Evolutionary conservation across 495 filamentous ascomycete species (phyloP), one percentile per base, ranked within the genome.

Genomic region (Neurospora sp.): DNA sequence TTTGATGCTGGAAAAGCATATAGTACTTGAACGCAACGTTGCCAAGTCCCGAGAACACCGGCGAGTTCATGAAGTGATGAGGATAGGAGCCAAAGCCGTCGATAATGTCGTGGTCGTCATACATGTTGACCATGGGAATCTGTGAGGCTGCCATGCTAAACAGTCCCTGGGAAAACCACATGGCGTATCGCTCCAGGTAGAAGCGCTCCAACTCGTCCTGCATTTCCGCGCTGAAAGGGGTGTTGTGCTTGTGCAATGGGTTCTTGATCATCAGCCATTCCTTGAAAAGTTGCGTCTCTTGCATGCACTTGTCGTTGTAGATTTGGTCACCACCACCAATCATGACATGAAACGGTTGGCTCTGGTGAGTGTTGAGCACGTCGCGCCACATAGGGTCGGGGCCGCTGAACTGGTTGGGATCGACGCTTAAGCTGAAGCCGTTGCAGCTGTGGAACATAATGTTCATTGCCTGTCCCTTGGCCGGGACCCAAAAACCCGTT

Each of bases 391-490:
- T 85, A 10, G 96, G 96, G 85, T 99, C 96, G 3, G 96, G 96
- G 0, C 96, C 96, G 76, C 90, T 92, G 81, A 98, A 91, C 65
- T 87, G 82, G 77, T 94, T 83, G 1, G 94, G 80, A 72, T 98
- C 88, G 69, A 93, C 92, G 75, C 87, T 91, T 71, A 92, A 79
- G 75, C 92, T 93, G 83, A 99, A 98, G 48, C 96, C 96, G 81
- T 99, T 99, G 85, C 96, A 97, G 79, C 90, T 95, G 85, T 98
- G 88, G 83, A 97, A 98, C 94, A 98, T 97, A 76, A 97, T 93
- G 82, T 98, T 97, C 96, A 99, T 98, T 9, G 91, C 87, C 82
- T 97, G 88, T 31, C 90, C 92, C 69, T 85, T 86, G 70, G 91
- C 92, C 10, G 96, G 96, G 1, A 99, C 93, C 96, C 96, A 99